Evolutionary conservation across 179 eudicot genomes (phyloP).

Genomic region (Corrigiola litoralis): DNA sequence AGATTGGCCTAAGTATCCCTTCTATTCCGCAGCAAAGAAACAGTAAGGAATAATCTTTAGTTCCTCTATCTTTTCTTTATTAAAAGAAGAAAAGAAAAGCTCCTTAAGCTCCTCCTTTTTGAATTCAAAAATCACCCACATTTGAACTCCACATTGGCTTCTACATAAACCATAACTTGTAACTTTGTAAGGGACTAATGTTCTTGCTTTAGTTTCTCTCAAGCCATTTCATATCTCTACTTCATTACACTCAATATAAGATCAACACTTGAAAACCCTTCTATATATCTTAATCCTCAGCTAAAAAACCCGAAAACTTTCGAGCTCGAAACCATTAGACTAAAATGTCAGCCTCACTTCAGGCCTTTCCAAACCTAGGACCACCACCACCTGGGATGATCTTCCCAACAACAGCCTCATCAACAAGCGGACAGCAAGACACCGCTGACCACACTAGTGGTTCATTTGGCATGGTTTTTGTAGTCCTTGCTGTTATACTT

Average conservation of each 20-base stretch:
- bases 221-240: slow-evolving; percentile 3
- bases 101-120: slow-evolving; percentile 34
- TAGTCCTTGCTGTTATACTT: slow-evolving; percentile 63
- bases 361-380: slow-evolving; percentile 26
- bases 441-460: slow-evolving; percentile 44
- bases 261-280: not conserved
- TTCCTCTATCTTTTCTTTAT: slow-evolving; percentile 31
- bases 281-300: not conserved
- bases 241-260: slow-evolving; percentile 32
- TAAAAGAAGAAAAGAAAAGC: slow-evolving; percentile 40
- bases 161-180: slow-evolving; percentile 28
- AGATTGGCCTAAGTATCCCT: slow-evolving; percentile 17
- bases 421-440: slow-evolving; percentile 9
- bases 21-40: slow-evolving; percentile 31
- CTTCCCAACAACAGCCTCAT: slow-evolving; percentile 32
- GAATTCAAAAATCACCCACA: slow-evolving; percentile 26
- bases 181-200: slow-evolving; percentile 4
- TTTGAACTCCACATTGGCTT: not conserved
- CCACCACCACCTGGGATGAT: slow-evolving; percentile 29
- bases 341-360: slow-evolving; percentile 34
- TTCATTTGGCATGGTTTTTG: slow-evolving; percentile 68
- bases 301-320: not conserved
- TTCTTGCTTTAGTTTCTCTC: slow-evolving; percentile 30
- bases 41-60: slow-evolving; percentile 43
- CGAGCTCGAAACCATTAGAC: not conserved